Percentiles rank a stretch among this genome's conserved stretches.
These are phyloP conservation scores for Nymphaea colorata DNA, from an alignment of 164 flowering plant genomes.

Conservation along the genomic window DNA sequence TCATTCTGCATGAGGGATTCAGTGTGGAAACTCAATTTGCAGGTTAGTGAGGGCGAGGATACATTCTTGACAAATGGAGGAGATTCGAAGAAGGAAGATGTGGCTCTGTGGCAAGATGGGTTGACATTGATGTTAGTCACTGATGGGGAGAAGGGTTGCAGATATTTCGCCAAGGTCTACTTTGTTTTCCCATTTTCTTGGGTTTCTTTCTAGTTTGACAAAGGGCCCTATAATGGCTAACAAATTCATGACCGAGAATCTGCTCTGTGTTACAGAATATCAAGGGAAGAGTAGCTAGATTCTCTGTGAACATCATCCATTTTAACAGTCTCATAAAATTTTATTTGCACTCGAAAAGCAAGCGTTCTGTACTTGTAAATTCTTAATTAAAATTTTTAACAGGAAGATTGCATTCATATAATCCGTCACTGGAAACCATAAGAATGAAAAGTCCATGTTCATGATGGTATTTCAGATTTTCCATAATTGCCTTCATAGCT, in stretches of 20 bases:
- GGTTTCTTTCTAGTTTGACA: background rate
- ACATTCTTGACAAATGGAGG: slow-evolving; percentile 24
- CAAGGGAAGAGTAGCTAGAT: slow-evolving; percentile 11
- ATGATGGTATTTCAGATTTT: too few species aligned
- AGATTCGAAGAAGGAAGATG: slow-evolving; percentile 21
- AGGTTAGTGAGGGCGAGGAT: slow-evolving; percentile 39
- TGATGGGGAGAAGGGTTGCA: slow-evolving; percentile 29
- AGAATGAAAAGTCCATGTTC: too few species aligned
- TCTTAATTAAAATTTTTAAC: too few species aligned
- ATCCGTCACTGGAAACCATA: too few species aligned
- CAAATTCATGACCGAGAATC: background rate
- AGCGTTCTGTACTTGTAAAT: too few species aligned
- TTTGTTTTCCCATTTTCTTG: background rate
- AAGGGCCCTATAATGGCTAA: background rate
- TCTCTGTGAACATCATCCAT: slow-evolving; percentile 6
- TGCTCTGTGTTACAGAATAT: slow-evolving; percentile 7
- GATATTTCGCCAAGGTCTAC: slow-evolving; percentile 32
- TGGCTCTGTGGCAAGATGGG: slow-evolving; percentile 19
- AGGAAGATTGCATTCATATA: too few species aligned
- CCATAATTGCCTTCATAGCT: too few species aligned
- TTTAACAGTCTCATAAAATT: too few species aligned
- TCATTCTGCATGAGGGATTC: too few species aligned
- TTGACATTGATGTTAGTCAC: slow-evolving; percentile 27
- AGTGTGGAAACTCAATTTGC: background rate
- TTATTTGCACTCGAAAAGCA: too few species aligned